Evolutionary conservation across 2,329 filamentous ascomycete species (phyloP), one percentile per base, ranked within the genome.

Genomic region (Aspergillus phoenicis): DNA sequence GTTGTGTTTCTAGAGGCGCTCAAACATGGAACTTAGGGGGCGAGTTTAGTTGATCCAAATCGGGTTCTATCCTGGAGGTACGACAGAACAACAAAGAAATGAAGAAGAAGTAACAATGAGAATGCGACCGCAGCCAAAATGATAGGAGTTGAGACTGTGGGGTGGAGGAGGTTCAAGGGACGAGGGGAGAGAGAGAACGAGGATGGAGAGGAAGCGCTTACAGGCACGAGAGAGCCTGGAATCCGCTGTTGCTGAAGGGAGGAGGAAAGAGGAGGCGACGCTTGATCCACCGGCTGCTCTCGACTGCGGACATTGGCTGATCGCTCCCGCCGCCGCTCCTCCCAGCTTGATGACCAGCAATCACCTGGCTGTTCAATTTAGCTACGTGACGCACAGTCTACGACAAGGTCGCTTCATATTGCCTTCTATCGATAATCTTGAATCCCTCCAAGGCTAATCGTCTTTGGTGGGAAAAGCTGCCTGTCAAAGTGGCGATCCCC

Each of bases 141-240:
- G 49, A 39, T 51, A 43, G 53, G 24, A 49, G 24, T 39, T 20
- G 11, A 13, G 49, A 52, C 48, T 49, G 36, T 55, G 24, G 26
- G 62, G 56, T 13, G 33, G 33, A 36, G 33, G 56, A 62, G 60
- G 59, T 51, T 57, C 20, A 56, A 63, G 39, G 58, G 62, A 58
- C 59, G 65, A 62, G 60, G 54, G 62, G 62, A 57, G 54, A 64
- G 62, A 55, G 38, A 53, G 58, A 58, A 36, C 30, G 54, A 52
- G 48, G 60, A 58, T 59, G 52, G 64, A 13, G 56, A 61, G 58
- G 52, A 60, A 62, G 65, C 65, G 61, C 60, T 64, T 64, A 65
- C 59, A 59, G 62, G 30, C 55, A 47, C 39, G 55, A 47, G 39
- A 39, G 39, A 39, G 54, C 57, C 51, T 52, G 45, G 49, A 47